Evolutionary conservation across 139 green algal genomes (phyloP), one percentile per base, ranked within the genome.

Genomic region (Zygnema cylindricum): DNA sequence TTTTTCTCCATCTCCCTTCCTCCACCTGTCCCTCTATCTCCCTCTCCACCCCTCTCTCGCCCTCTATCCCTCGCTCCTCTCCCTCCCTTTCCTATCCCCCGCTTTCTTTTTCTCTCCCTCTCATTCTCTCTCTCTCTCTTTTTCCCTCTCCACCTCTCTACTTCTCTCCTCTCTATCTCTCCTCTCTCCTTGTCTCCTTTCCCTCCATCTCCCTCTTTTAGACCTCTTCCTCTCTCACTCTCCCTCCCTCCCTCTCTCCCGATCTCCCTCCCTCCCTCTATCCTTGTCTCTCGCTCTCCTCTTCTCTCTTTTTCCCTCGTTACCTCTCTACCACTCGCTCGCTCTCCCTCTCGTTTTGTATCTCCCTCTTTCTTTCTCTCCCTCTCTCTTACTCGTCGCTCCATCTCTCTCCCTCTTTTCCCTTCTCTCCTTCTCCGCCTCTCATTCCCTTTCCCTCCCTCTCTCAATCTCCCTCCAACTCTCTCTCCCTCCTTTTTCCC

Each of bases 91-190:
- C 77, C 7, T 11, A 73, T 42, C 83, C 77, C 77, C 57, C 7
- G 49, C 11, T 85, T 40, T 40, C 39, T 40, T 76, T 85, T 16
- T 43, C 77, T 43, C 39, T 54, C 39, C 39, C 42, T 85, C 7
- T 85, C 81, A 43, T 55, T 87, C 85, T 2, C 33, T 57, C 81
- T 49, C 39, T 1, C 40, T 79, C 71, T 16, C 71, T 11, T 39
- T 39, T 30, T 79, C 39, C 40, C 39, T 16, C 71, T 3, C 71
- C 11, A 25, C 3, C 71, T 16, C 71, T 25, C 38, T 16, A 25
- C 49, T 16, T 16, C 49, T 16, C 49, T n/a, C 7, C 49, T 63
- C 49, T 16, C 49, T 63, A 16, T 16, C 16, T 63, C 49, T 16
- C 49, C 16, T 63, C 49, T 16, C 49, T 16, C 49, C 16, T 63